These are phyloP conservation scores for Colletotrichum sp. DNA, from an alignment of 2,329 filamentous ascomycete genomes.

Conservation along the genomic window DNA sequence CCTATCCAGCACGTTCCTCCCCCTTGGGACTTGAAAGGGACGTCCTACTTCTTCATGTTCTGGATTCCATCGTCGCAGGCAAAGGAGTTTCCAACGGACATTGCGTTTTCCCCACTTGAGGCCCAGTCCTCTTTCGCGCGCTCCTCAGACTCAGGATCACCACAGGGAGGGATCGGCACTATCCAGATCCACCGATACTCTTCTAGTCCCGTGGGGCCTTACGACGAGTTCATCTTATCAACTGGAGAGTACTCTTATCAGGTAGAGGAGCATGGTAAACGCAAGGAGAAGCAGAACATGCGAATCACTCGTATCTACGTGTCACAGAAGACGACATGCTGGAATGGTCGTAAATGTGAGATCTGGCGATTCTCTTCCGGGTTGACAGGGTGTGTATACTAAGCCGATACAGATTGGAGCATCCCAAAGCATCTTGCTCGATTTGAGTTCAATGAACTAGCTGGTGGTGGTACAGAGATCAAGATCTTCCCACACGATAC, in stretches of 20 bases:
- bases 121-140: constrained; percentile 41
- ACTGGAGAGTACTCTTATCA: constrained; percentile 51
- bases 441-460: constrained; percentile 48
- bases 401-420: constrained; percentile 50
- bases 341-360: constrained; percentile 55
- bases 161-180: constrained; percentile 50
- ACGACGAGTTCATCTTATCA: constrained; percentile 56
- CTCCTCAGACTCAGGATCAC: constrained; percentile 36
- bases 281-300: constrained; percentile 35
- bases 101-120: constrained; percentile 53
- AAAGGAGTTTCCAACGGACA: constrained; percentile 31
- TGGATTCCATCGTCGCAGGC: constrained; percentile 36
- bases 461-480: constrained; percentile 40
- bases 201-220: constrained; percentile 55
- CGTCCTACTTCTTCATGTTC: constrained; percentile 48
- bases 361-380: neutral
- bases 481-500: constrained; percentile 50
- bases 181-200: constrained; percentile 56
- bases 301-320: constrained; percentile 59
- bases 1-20: neutral
- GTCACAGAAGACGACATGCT: constrained; percentile 55
- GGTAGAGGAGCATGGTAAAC: constrained; percentile 35
- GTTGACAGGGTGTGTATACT: constrained; percentile 6
- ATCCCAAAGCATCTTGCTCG: constrained; percentile 60
- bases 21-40: constrained; percentile 50